A percentile compares a stretch with the other conserved stretches of the same genome.
Evolutionary conservation across 352 stramenopile genomes (phyloP).

Genomic region (Phytophthora europaea): DNA sequence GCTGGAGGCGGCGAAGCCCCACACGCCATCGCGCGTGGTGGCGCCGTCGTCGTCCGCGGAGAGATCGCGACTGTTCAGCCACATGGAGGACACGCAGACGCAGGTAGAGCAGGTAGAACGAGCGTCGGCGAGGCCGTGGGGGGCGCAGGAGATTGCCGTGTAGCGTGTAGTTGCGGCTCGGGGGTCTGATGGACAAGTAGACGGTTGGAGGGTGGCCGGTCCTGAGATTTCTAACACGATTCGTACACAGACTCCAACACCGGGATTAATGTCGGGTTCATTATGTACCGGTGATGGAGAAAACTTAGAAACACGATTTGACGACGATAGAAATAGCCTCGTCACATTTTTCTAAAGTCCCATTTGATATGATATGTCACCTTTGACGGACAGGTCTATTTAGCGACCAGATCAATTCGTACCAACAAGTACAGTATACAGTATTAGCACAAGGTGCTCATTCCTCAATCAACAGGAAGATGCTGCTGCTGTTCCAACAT

Average conservation of each 20-base stretch:
- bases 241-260: background rate
- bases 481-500: background rate
- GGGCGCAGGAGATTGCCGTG: background rate
- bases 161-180: background rate
- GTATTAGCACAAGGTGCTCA: no score
- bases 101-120: background rate
- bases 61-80: slow-evolving; percentile 46
- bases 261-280: no score
- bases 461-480: background rate
- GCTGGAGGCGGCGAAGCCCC: slow-evolving; percentile 31
- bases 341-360: no score
- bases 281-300: no score
- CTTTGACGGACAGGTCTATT: no score
- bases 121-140: background rate
- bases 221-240: background rate
- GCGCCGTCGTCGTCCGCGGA: slow-evolving; percentile 35
- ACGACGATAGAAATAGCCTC: no score
- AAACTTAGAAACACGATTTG: no score
- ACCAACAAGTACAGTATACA: no score
- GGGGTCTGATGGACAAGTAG: background rate
- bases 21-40: slow-evolving; percentile 32
- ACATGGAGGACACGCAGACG: slow-evolving; percentile 33
- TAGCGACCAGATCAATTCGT: no score
- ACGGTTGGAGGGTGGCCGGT: background rate
- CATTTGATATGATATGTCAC: no score